These are phyloP conservation scores for Zanthoxylum bungeanum DNA, from an alignment of 345 rosid genomes.

Conservation along the genomic window DNA sequence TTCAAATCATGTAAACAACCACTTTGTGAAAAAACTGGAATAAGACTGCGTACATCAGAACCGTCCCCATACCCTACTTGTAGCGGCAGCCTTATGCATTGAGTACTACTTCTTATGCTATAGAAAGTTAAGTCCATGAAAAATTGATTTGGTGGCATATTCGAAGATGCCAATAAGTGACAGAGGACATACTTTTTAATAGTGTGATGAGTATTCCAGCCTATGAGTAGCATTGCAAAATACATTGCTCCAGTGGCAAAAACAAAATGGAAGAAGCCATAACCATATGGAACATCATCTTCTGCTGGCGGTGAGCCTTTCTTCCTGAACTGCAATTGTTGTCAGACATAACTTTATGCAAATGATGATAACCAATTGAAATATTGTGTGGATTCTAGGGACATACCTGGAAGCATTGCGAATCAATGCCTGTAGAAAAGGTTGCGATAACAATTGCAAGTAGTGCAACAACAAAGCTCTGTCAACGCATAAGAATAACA, in stretches of 20 bases:
- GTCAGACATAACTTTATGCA: constrained; percentile 11
- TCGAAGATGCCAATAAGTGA: not conserved
- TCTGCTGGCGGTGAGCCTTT: constrained; percentile 39
- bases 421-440: constrained; percentile 94
- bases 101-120: too few species aligned
- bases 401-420: constrained; percentile 88
- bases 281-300: constrained; percentile 82
- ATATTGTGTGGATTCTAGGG: not conserved
- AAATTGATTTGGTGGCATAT: not conserved
- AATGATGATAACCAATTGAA: not conserved
- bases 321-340: constrained; percentile 51
- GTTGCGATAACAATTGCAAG: constrained; percentile 91
- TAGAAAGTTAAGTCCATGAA: not conserved
- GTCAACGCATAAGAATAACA: constrained; percentile 18
- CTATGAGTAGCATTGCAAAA: constrained; percentile 85
- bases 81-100: too few species aligned
- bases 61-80: too few species aligned
- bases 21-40: too few species aligned
- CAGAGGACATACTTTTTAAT: constrained; percentile 56
- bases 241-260: constrained; percentile 98
- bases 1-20: too few species aligned
- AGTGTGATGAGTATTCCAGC: constrained; percentile 90
- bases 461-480: constrained; percentile 87
- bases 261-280: constrained; percentile 96
- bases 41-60: too few species aligned